Conservation (phyloP, 345 rosid genomes). For the Erodium maritimum region DNA sequence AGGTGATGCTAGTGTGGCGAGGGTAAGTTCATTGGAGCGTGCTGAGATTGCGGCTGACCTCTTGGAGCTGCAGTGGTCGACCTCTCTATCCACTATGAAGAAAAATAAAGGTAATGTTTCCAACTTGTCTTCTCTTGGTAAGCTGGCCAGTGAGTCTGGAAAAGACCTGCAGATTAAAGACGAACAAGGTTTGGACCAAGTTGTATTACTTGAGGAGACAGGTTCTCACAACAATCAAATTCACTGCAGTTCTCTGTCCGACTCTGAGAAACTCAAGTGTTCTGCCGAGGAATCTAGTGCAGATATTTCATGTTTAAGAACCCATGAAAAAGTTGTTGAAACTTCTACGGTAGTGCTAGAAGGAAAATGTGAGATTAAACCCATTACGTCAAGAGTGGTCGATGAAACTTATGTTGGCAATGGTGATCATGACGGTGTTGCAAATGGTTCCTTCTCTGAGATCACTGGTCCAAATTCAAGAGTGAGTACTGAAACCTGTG, state of each 20-base stretch:
- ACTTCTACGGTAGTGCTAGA: constrained; percentile 15
- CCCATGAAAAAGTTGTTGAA: constrained; percentile 17
- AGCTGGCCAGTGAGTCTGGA: constrained; percentile 8
- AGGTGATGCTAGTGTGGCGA: constrained; percentile 17
- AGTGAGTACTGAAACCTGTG: constrained; percentile 8
- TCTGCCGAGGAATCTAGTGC: constrained; percentile 13
- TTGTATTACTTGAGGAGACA: constrained; percentile 10
- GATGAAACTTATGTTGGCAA: constrained; percentile 10
- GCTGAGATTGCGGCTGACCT: constrained; percentile 87
- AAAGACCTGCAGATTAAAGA: constrained; percentile 9
- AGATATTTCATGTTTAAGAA: constrained; percentile 12
- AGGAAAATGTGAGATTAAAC: constrained; percentile 11
- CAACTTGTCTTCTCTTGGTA: constrained; percentile 12
- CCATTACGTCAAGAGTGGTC: constrained; percentile 12
- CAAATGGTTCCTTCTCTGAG: constrained; percentile 6
- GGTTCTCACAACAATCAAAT: constrained; percentile 12
- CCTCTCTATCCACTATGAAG: constrained; percentile 41
- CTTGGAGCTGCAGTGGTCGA: constrained; percentile 85
- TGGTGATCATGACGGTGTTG: constrained; percentile 11
- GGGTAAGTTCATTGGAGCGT: constrained; percentile 50
- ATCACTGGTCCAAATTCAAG: constrained; percentile 13
- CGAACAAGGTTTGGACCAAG: constrained; percentile 8
- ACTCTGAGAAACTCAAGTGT: constrained; percentile 12
- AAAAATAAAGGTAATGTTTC: constrained; percentile 21
- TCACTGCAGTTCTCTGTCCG: constrained; percentile 11